Percentiles rank a stretch among this genome's conserved stretches.
phyloP scores from a whole-genome alignment of 2,329 filamentous ascomycete species.

The Sclerotinia spermophila region DNA sequence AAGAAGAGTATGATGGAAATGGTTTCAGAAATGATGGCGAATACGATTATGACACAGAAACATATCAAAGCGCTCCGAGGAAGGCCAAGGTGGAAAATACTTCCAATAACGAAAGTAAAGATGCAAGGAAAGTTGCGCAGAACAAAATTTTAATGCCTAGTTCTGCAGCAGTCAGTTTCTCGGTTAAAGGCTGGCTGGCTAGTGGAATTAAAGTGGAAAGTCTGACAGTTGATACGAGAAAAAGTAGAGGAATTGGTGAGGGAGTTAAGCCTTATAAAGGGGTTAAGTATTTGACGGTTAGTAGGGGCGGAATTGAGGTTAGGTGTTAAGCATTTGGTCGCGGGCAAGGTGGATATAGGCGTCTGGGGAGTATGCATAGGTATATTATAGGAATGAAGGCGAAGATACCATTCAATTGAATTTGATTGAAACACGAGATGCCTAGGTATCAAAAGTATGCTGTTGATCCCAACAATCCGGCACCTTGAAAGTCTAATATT shows the following conservation, averaged over 20 bases:
- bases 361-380: conserved; percentile 1
- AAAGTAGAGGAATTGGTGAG: conserved; percentile 80
- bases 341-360: conserved; percentile 9
- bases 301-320: conserved; percentile 61
- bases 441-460: background rate
- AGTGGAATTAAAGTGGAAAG: conserved; percentile 66
- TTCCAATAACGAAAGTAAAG: conserved; percentile 40
- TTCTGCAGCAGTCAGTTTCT: conserved; percentile 69
- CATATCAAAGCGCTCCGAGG: conserved; percentile 48
- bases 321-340: conserved; percentile 43
- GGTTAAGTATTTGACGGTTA: conserved; percentile 89
- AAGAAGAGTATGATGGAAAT: conserved; percentile 44
- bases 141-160: conserved; percentile 78
- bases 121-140: conserved; percentile 57
- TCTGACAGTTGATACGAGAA: conserved; percentile 68
- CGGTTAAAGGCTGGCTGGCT: conserved; percentile 65
- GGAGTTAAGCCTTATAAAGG: conserved; percentile 94
- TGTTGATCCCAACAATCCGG: background rate
- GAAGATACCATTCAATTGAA: background rate
- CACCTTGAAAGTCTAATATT: background rate
- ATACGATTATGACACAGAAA: conserved; percentile 50
- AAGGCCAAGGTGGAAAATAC: conserved; percentile 39
- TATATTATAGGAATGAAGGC: background rate
- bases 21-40: conserved; percentile 37
- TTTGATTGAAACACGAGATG: background rate